phyloP scores from a whole-genome alignment of 225 moss, liverwort and hornwort species.

The Lunularia cruciata region DNA sequence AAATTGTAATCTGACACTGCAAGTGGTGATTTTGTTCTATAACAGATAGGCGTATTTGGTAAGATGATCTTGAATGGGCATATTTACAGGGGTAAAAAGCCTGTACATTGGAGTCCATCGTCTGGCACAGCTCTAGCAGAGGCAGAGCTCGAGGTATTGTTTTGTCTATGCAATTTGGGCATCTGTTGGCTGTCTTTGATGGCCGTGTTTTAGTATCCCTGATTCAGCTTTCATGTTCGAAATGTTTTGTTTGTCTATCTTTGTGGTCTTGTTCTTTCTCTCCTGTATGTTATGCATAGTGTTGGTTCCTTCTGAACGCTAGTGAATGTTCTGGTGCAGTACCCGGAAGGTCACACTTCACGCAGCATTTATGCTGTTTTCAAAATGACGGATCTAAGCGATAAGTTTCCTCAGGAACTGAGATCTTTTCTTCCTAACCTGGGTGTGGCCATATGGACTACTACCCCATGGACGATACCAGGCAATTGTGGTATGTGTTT shows the following conservation, averaged over 20 bases:
- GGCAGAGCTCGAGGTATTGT: slow-evolving; percentile 93
- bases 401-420: slow-evolving; percentile 70
- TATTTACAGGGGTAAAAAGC: slow-evolving; percentile 91
- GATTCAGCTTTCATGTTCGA: too few species aligned
- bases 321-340: slow-evolving; percentile 44
- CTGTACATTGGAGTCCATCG: slow-evolving; percentile 98
- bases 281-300: too few species aligned
- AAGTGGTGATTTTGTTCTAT: too few species aligned
- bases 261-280: too few species aligned
- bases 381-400: slow-evolving; percentile 65
- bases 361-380: slow-evolving; percentile 88
- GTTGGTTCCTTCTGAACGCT: background rate
- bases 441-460: slow-evolving; percentile 98
- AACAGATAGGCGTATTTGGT: slow-evolving; percentile 92
- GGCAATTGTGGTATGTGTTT: slow-evolving; percentile 69
- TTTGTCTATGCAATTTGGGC: background rate
- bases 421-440: slow-evolving; percentile 62
- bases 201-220: too few species aligned
- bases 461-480: slow-evolving; percentile 97
- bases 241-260: too few species aligned
- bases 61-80: slow-evolving; percentile 94
- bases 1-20: background rate
- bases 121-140: slow-evolving; percentile 96
- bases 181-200: background rate
- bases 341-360: slow-evolving; percentile 94